phyloP scores from a whole-genome alignment of 1,139 yeast species.

The Eremothecium coryli region DNA sequence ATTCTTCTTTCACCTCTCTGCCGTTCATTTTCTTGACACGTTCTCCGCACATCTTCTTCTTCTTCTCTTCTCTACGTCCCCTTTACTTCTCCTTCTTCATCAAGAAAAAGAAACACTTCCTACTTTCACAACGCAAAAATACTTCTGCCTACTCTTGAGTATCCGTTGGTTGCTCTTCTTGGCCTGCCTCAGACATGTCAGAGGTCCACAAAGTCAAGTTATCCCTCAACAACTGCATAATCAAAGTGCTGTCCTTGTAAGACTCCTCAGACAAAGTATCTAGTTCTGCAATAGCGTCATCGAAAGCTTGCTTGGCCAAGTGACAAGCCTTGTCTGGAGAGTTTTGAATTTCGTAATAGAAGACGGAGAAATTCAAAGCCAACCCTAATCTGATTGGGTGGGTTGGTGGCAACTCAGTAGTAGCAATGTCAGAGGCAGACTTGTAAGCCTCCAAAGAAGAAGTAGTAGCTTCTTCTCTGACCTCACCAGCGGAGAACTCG shows the following conservation, averaged over 20 bases:
- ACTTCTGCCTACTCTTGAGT: conserved; percentile 26
- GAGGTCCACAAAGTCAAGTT: conserved; percentile 97
- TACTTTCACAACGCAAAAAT: too few species aligned
- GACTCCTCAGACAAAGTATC: conserved; percentile 97
- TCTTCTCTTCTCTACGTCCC: not conserved
- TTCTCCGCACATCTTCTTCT: too few species aligned
- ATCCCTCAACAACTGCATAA: conserved; percentile 97
- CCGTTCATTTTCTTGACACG: too few species aligned
- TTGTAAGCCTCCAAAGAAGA: conserved; percentile 90
- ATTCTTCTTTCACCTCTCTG: too few species aligned
- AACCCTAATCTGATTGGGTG: conserved; percentile 98
- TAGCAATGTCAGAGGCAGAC: conserved; percentile 93
- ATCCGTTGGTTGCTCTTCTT: conserved; percentile 41
- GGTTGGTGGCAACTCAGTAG: conserved; percentile 93
- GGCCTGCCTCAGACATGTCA: conserved; percentile 84
- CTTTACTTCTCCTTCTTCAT: too few species aligned
- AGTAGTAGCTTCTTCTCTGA: conserved; percentile 88
- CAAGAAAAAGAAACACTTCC: too few species aligned
- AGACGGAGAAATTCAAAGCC: conserved; percentile 95
- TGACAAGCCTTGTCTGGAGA: conserved; percentile 98
- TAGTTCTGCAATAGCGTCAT: conserved; percentile 97
- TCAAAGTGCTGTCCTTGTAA: conserved; percentile 94
- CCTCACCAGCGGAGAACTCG: conserved; percentile 85
- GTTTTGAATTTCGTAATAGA: conserved; percentile 94
- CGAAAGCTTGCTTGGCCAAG: conserved; percentile 97